Conservation (phyloP, 164 flowering plant species). For the Dillenia turbinata region DNA sequence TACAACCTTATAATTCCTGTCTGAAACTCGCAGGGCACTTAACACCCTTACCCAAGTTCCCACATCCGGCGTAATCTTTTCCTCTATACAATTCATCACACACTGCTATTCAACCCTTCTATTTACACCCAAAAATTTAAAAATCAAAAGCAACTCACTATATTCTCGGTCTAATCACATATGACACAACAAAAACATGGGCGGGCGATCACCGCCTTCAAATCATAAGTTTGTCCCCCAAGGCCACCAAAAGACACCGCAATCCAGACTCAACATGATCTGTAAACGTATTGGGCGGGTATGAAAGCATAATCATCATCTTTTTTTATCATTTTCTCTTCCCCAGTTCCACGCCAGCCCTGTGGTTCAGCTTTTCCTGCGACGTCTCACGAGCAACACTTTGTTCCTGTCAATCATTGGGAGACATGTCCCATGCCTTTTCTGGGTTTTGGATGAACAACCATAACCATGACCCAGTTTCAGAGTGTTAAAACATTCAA, state of each 20-base stretch:
- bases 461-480: conserved; percentile 8
- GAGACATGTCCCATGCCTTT: conserved; percentile 8
- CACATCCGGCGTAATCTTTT: conserved; percentile 9
- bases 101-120: conserved; percentile 26
- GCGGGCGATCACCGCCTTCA: background rate
- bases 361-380: conserved; percentile 3
- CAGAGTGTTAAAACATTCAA: background rate
- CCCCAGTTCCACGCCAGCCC: conserved; percentile 27
- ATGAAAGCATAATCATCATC: too few relatives aligned
- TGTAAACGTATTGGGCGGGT: too few relatives aligned
- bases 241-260: background rate
- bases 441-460: conserved; percentile 5
- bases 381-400: background rate
- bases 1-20: conserved; percentile 5
- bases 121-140: conserved; percentile 28
- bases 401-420: background rate
- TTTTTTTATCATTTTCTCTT: too few relatives aligned
- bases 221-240: conserved; percentile 1
- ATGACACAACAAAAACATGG: conserved; percentile 1
- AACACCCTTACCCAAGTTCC: background rate
- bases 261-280: too few relatives aligned
- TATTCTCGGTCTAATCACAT: background rate
- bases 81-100: conserved; percentile 37
- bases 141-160: background rate
- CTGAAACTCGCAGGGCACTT: conserved; percentile 5